These are phyloP conservation scores for Boletus patriciae DNA, from an alignment of 768 basidiomycete species.

Conservation along the genomic window DNA sequence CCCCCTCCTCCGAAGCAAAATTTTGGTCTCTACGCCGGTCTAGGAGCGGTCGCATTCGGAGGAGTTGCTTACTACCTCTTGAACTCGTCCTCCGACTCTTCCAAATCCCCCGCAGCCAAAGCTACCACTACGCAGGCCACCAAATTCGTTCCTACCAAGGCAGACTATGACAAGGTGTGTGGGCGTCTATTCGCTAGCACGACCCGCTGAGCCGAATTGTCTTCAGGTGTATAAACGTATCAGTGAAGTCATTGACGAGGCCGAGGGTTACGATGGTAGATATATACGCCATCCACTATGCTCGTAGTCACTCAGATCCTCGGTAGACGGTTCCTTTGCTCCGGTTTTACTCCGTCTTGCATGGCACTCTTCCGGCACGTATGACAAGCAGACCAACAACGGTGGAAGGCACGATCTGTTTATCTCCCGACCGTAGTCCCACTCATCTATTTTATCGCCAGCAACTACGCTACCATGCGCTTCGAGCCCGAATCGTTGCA, in stretches of 20 bases:
- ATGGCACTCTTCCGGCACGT: conserved; percentile 94
- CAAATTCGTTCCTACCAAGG: conserved; percentile 73
- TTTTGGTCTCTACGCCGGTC: conserved; percentile 55
- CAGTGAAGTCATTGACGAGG: conserved; percentile 72
- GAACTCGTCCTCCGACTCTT: conserved; percentile 45
- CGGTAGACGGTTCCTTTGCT: conserved; percentile 80
- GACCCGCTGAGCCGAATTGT: background rate
- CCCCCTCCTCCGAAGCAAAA: conserved; percentile 53
- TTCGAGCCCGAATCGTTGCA: conserved; percentile 88
- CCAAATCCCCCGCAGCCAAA: conserved; percentile 54
- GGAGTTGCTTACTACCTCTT: conserved; percentile 66
- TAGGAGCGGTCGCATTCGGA: conserved; percentile 60
- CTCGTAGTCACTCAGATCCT: conserved; percentile 2
- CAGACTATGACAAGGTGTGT: conserved; percentile 85
- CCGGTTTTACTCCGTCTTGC: conserved; percentile 88
- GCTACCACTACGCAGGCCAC: conserved; percentile 60
- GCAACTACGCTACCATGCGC: conserved; percentile 99
- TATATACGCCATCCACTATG: background rate
- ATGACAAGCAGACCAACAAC: conserved; percentile 73
- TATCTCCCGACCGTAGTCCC: background rate
- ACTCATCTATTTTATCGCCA: conserved; percentile 27
- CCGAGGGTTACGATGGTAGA: conserved; percentile 78
- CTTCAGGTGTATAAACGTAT: conserved; percentile 86
- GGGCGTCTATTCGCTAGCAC: background rate
- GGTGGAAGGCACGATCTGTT: conserved; percentile 67